phyloP scores from a whole-genome alignment of 2,329 filamentous ascomycete species.

The Phyllosticta citribraziliensis region DNA sequence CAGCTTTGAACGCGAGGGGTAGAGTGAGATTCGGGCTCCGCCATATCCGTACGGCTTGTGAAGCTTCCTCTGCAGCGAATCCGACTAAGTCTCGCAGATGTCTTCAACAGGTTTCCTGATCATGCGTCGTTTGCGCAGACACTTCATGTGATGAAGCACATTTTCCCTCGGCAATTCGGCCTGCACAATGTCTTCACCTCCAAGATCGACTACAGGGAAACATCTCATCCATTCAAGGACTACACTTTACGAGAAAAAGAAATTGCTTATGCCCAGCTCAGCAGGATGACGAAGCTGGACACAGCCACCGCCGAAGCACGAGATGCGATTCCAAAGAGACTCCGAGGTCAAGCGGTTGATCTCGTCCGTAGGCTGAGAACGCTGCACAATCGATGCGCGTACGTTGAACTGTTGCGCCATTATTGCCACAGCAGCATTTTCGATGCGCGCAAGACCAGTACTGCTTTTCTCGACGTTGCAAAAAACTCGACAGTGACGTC shows the following conservation, averaged over 20 bases:
- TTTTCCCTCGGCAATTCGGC: constrained; percentile 84
- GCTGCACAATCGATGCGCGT: constrained; percentile 66
- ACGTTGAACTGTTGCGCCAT: constrained; percentile 64
- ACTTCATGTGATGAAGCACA: constrained; percentile 73
- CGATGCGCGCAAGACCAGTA: neutral
- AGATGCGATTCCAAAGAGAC: constrained; percentile 48
- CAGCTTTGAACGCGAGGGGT: constrained; percentile 59
- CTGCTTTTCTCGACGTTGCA: neutral
- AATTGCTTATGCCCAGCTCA: constrained; percentile 36
- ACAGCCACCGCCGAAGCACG: constrained; percentile 24
- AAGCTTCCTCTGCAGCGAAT: neutral
- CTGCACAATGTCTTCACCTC: constrained; percentile 89
- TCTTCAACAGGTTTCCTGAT: constrained; percentile 61
- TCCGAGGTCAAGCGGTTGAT: constrained; percentile 51
- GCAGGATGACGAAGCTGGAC: constrained; percentile 13
- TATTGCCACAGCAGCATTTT: constrained; percentile 48
- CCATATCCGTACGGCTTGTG: constrained; percentile 59
- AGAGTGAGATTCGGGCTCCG: constrained; percentile 63
- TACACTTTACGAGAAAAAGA: constrained; percentile 81
- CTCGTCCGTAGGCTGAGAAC: constrained; percentile 61
- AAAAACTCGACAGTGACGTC: neutral
- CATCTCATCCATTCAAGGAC: constrained; percentile 66
- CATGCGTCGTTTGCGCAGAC: constrained; percentile 44
- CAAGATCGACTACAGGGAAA: constrained; percentile 52
- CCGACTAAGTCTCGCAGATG: constrained; percentile 47